Percentiles rank a stretch among this genome's conserved stretches.
phyloP scores from a whole-genome alignment of 768 basidiomycete species.

The Russula virescens region DNA sequence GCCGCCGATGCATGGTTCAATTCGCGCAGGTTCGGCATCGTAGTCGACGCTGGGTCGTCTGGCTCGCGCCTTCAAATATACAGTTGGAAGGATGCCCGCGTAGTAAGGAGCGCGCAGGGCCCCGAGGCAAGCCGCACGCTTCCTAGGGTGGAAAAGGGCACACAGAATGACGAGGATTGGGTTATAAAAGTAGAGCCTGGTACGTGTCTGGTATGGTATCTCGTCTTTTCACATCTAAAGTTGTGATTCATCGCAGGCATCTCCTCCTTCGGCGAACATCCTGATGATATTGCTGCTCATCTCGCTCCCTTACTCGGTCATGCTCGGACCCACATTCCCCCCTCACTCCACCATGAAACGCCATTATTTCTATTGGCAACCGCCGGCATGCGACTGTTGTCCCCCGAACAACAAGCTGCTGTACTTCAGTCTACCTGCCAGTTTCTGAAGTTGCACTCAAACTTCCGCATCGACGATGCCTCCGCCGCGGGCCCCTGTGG shows the following conservation, averaged over 20 bases:
- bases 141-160: slow-evolving; percentile 90
- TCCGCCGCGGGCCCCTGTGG: slow-evolving; percentile 77
- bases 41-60: slow-evolving; percentile 98
- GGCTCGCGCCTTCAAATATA: slow-evolving; percentile 96
- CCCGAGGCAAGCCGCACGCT: slow-evolving; percentile 48
- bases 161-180: slow-evolving; percentile 76
- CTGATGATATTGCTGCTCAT: slow-evolving; percentile 66
- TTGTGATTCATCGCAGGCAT: slow-evolving; percentile 51
- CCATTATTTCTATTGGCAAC: slow-evolving; percentile 94
- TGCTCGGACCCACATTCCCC: slow-evolving; percentile 78
- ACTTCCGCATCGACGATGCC: slow-evolving; percentile 68
- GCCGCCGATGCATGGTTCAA: slow-evolving; percentile 68
- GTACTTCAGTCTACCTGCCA: slow-evolving; percentile 74
- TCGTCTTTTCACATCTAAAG: background rate
- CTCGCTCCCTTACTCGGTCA: slow-evolving; percentile 79
- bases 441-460: slow-evolving; percentile 66
- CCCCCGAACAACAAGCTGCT: slow-evolving; percentile 57
- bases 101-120: slow-evolving; percentile 48
- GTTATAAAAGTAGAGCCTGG: slow-evolving; percentile 91
- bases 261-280: slow-evolving; percentile 70
- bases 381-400: slow-evolving; percentile 91
- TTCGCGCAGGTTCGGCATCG: slow-evolving; percentile 82
- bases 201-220: slow-evolving; percentile 35
- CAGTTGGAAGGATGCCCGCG: slow-evolving; percentile 85
- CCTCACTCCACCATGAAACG: slow-evolving; percentile 76